These are phyloP conservation scores for Carex sylvatica DNA, from an alignment of 202 grass and related monocot genomes.

Conservation along the genomic window DNA sequence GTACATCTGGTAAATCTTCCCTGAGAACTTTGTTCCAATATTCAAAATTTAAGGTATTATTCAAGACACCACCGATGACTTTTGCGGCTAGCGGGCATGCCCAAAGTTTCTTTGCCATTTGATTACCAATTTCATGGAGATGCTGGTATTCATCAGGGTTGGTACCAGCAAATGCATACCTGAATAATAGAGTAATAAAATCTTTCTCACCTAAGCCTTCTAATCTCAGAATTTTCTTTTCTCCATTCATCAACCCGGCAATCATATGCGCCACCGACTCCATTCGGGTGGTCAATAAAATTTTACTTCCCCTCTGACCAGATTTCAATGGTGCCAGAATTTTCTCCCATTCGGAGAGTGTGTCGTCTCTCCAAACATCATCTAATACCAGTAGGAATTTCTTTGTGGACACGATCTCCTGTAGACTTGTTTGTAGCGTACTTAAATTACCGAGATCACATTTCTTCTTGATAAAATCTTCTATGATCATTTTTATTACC, in stretches of 20 bases:
- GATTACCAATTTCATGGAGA: background rate
- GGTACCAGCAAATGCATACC: constrained; percentile 15
- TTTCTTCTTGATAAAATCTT: background rate
- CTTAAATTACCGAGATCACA: constrained; percentile 1
- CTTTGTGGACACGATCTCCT: background rate
- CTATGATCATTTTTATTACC: constrained; percentile 29
- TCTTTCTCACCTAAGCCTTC: constrained; percentile 10
- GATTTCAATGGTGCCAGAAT: constrained; percentile 2
- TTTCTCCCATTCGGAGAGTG: background rate
- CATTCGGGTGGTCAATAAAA: constrained; percentile 36
- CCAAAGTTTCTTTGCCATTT: constrained; percentile 10
- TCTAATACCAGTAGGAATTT: constrained; percentile 26
- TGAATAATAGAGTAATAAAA: background rate
- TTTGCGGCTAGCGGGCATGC: constrained; percentile 25
- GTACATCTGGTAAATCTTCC: constrained; percentile 5
- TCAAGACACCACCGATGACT: background rate
- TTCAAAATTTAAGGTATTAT: background rate
- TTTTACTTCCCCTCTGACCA: constrained; percentile 19
- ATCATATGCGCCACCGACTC: constrained; percentile 18
- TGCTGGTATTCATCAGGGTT: background rate
- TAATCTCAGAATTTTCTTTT: background rate
- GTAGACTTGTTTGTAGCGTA: constrained; percentile 1
- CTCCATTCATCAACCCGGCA: background rate
- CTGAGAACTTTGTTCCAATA: background rate
- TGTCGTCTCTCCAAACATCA: constrained; percentile 29